Evolutionary conservation across 2,329 filamentous ascomycete genomes (phyloP).

Genomic region (Xylariales sp.): DNA sequence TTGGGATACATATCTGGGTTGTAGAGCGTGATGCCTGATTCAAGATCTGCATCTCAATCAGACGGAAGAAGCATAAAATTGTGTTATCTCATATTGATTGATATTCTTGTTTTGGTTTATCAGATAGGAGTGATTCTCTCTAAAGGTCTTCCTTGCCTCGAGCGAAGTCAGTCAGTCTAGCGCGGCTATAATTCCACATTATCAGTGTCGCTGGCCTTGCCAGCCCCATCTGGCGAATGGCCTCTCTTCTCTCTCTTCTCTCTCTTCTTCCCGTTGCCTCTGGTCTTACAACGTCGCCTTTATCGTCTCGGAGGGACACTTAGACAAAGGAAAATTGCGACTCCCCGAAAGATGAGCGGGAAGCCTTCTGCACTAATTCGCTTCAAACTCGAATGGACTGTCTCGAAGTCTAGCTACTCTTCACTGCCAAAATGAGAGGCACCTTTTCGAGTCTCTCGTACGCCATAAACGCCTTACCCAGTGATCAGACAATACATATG

Average conservation of each 20-base stretch:
- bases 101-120: background rate
- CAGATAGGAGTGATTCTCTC: conserved; percentile 10
- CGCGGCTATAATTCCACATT: background rate
- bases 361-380: background rate
- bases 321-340: too few relatives aligned
- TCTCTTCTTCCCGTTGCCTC: too few relatives aligned
- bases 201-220: background rate
- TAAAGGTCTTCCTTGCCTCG: conserved; percentile 4
- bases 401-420: too few relatives aligned
- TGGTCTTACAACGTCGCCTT: too few relatives aligned
- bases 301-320: too few relatives aligned
- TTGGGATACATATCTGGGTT: too few relatives aligned
- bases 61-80: too few relatives aligned
- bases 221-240: background rate
- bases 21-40: too few relatives aligned
- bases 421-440: too few relatives aligned
- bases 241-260: background rate
- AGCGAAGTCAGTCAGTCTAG: conserved; percentile 4
- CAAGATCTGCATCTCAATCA: too few relatives aligned
- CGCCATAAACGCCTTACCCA: conserved; percentile 2
- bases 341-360: too few relatives aligned
- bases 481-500: conserved; percentile 6
- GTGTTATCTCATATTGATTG: background rate
- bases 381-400: too few relatives aligned
- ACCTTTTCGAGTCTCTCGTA: background rate